phyloP scores from a whole-genome alignment of 352 stramenopile species.

The Globisporangium recalcitrans region DNA sequence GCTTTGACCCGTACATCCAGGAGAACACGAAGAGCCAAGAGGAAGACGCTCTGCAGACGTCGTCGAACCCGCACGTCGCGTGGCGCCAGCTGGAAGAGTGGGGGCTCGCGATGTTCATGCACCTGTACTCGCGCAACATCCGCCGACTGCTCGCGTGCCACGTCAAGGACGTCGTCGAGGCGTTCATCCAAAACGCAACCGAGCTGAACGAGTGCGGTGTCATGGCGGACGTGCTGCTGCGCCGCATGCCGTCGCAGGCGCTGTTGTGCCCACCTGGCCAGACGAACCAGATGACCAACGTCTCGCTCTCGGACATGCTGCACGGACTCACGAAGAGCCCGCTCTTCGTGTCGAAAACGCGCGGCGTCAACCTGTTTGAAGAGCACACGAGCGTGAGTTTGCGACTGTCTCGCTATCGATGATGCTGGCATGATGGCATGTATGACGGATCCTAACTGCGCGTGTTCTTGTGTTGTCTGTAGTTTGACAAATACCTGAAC shows the following conservation, averaged over 20 bases:
- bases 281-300: conserved; percentile 73
- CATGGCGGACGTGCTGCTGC: conserved; percentile 72
- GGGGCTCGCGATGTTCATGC: conserved; percentile 82
- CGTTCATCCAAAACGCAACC: conserved; percentile 73
- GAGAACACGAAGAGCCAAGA: conserved; percentile 60
- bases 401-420: background rate
- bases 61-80: conserved; percentile 62
- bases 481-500: conserved; percentile 87
- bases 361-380: conserved; percentile 71
- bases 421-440: background rate
- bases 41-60: conserved; percentile 69
- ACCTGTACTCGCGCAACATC: conserved; percentile 82
- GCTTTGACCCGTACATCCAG: conserved; percentile 66
- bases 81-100: conserved; percentile 77
- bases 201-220: conserved; percentile 77
- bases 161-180: conserved; percentile 80
- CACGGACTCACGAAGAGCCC: conserved; percentile 51
- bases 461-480: conserved; percentile 8
- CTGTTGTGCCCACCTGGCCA: conserved; percentile 70
- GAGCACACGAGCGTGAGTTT: conserved; percentile 70
- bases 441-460: background rate
- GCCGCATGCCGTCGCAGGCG: conserved; percentile 62
- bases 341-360: conserved; percentile 73
- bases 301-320: conserved; percentile 79
- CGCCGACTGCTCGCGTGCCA: conserved; percentile 76